These are phyloP conservation scores for Fomes fomentarius DNA, from an alignment of 1,284 basidiomycete species.

Conservation along the genomic window DNA sequence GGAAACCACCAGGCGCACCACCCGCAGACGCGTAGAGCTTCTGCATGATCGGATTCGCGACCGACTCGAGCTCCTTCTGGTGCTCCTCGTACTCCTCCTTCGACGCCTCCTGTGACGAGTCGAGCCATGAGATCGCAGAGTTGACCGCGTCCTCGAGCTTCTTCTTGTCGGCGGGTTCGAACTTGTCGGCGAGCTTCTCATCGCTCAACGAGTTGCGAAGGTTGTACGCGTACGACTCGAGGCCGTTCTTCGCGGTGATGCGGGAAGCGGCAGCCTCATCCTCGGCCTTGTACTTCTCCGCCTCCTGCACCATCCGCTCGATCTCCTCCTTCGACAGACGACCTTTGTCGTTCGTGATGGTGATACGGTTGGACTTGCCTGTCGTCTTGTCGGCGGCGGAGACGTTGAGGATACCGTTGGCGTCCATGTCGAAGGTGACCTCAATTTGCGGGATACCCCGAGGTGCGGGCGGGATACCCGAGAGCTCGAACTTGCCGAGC, in stretches of 20 bases:
- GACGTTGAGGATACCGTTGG: constrained; percentile 98
- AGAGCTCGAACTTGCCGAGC: constrained; percentile 98
- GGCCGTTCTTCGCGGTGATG: constrained; percentile 85
- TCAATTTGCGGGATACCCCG: constrained; percentile 99
- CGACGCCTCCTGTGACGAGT: constrained; percentile 85
- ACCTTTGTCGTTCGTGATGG: constrained; percentile 98
- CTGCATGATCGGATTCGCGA: constrained; percentile 94
- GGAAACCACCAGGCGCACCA: constrained; percentile 56
- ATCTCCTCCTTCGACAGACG: constrained; percentile 99
- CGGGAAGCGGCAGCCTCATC: constrained; percentile 83
- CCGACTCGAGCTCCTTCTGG: constrained; percentile 93
- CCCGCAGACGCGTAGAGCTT: constrained; percentile 85
- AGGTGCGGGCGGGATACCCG: constrained; percentile 96
- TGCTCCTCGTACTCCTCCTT: constrained; percentile 96
- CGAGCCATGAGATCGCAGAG: constrained; percentile 90
- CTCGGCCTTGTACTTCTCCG: constrained; percentile 92
- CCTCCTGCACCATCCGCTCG: constrained; percentile 94
- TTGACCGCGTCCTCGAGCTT: constrained; percentile 86
- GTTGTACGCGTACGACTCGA: constrained; percentile 97
- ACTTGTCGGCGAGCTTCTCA: constrained; percentile 88
- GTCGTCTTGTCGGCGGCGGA: constrained; percentile 97
- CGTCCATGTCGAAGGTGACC: constrained; percentile 98
- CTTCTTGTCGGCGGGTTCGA: constrained; percentile 86
- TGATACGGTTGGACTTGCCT: constrained; percentile 95
- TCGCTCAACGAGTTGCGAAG: constrained; percentile 89